Conservation (phyloP, 805 yeast species). For the Saccharomycodes ludwigii region DNA sequence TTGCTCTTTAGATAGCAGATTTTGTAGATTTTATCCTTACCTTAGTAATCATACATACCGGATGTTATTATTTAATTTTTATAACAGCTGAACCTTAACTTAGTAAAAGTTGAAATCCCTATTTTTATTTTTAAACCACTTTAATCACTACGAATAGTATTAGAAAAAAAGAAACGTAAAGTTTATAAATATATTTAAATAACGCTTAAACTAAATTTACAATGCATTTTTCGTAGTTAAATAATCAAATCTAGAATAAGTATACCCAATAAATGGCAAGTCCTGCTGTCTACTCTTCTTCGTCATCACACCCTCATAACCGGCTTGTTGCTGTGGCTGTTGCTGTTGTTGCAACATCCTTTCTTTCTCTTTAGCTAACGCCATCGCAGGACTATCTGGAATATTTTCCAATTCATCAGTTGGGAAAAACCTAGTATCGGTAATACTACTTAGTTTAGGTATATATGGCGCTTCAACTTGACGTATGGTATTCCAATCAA, state of each 20-base stretch:
- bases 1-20: not conserved
- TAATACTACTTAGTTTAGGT: slow-evolving; percentile 80
- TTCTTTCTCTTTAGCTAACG: slow-evolving; percentile 51
- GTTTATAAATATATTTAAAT: not conserved
- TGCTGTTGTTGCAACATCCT: slow-evolving; percentile 28
- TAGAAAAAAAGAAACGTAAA: not conserved
- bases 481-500: slow-evolving; percentile 83
- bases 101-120: no score
- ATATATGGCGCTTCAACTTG: slow-evolving; percentile 88
- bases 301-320: slow-evolving; percentile 27
- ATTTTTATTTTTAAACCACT: not conserved
- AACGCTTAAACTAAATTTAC: slow-evolving; percentile 7
- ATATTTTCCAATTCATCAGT: slow-evolving; percentile 92
- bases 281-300: slow-evolving; percentile 46
- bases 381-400: slow-evolving; percentile 75
- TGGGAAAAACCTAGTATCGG: slow-evolving; percentile 97
- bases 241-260: slow-evolving; percentile 89
- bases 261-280: slow-evolving; percentile 93
- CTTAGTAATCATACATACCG: no score
- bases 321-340: no score
- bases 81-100: no score
- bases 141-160: not conserved
- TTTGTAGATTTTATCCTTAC: no score
- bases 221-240: slow-evolving; percentile 59
- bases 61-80: no score